phyloP scores from a whole-genome alignment of 2,329 filamentous ascomycete genomes.

The Dichotomopilus funicola region DNA sequence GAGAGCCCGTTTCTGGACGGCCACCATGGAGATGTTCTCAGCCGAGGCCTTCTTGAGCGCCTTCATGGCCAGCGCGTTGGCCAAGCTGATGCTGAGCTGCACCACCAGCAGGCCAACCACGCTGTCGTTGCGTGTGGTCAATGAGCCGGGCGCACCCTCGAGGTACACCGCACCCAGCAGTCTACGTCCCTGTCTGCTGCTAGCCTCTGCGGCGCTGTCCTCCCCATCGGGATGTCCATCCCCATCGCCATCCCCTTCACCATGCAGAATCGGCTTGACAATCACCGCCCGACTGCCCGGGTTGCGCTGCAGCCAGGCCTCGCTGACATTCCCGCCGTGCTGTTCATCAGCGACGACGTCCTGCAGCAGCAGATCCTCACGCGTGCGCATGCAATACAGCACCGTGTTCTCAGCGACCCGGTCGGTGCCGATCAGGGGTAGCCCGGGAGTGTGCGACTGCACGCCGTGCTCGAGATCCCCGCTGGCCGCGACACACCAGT shows the following conservation, averaged over 20 bases:
- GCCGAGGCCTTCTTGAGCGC: conserved; percentile 71
- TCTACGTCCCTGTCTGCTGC: too few relatives aligned
- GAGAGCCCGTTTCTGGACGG: conserved; percentile 67
- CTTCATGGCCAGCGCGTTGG: conserved; percentile 61
- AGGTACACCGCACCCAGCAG: conserved; percentile 70
- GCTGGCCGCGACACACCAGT: conserved; percentile 68
- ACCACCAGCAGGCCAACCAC: conserved; percentile 67
- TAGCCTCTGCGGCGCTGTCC: too few relatives aligned
- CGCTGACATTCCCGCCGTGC: conserved; percentile 63
- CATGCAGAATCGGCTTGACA: conserved; percentile 72
- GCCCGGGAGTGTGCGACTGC: conserved; percentile 57
- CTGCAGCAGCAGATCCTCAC: conserved; percentile 66
- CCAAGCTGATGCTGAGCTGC: conserved; percentile 68
- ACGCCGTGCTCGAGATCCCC: conserved; percentile 65
- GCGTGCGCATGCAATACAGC: conserved; percentile 69
- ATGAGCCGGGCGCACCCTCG: conserved; percentile 66
- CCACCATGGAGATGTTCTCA: conserved; percentile 71
- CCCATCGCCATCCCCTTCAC: conserved; percentile 23
- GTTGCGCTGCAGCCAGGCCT: conserved; percentile 61
- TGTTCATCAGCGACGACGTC: conserved; percentile 70
- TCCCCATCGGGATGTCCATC: too few relatives aligned
- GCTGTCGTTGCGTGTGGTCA: conserved; percentile 66
- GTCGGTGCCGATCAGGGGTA: conserved; percentile 58
- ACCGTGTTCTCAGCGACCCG: conserved; percentile 71
- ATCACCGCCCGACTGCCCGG: conserved; percentile 69